Base-by-base conservation (phyloP, 179 eudicot genomes). In the Nepenthes alata region DNA sequence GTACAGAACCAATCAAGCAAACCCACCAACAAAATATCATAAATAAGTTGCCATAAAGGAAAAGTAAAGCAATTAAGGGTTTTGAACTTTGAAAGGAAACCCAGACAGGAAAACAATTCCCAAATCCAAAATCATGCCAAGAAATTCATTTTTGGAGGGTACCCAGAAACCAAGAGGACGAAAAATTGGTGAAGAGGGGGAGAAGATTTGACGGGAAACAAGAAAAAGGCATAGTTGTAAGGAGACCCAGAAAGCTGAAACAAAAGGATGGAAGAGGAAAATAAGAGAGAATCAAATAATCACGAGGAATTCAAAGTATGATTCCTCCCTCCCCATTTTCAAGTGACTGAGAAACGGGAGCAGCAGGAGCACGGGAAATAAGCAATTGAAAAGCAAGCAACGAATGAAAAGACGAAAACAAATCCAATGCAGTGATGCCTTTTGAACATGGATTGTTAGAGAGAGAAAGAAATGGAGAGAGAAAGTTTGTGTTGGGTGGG, bases 281-380 rank as follows among this genome's bases (percentile, higher is more conserved):
- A 50, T 12, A 12, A 41, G 45, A 41, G 45, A 41, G 8, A 52
- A 78, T 77, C 83, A 83, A 79, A 85, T 67, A 73, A 77, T 80
- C 78, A 74, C 79, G 77, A 83, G 81, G 75, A 85, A 75, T 77
- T 82, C 79, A 79, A 81, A 80, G 81, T 65, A 73, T 70, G 89
- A 83, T 78, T 83, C 83, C 75, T 79, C 73, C 76, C 50, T 11
- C 50, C 65, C 66, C 72, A 4, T 4, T 41, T 82, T 62, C 76
- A 83, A 68, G 67, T 77, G 70, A 78, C 75, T 5, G 45, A 7
- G 45, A 41, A 41, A 7, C 5, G 45, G 45, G 2, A 41, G 66
- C 58, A 74, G 62, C 60, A 67, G 45, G 6, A 41, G 45, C 45
- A 78, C 25, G 0, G 25, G 45, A 79, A 77, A 78, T 72, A 67